These are phyloP conservation scores for Coccomyxa sp. DNA, from an alignment of 139 green algal genomes.

Conservation along the genomic window DNA sequence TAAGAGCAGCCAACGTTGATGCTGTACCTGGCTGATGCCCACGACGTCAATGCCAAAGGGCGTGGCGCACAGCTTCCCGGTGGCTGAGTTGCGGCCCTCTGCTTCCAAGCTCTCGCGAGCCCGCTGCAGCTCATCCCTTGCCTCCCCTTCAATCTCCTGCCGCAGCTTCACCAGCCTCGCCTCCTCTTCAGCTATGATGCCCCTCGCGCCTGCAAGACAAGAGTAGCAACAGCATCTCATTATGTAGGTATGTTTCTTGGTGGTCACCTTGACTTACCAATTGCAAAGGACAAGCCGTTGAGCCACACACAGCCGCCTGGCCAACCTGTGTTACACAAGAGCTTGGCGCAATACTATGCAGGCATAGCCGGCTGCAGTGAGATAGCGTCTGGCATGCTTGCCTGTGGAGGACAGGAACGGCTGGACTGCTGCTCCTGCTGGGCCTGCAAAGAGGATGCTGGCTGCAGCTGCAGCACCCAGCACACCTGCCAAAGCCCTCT, in stretches of 20 bases:
- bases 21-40: slow-evolving; percentile 94
- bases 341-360: too few relatives aligned
- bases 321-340: too few relatives aligned
- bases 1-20: too few relatives aligned
- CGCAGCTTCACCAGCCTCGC: slow-evolving; percentile 55
- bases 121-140: slow-evolving; percentile 22
- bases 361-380: too few relatives aligned
- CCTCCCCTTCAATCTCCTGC: slow-evolving; percentile 53
- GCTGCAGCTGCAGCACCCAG: background rate
- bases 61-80: slow-evolving; percentile 87
- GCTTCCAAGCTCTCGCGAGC: slow-evolving; percentile 45
- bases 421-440: background rate
- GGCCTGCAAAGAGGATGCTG: background rate
- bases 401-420: slow-evolving; percentile 11
- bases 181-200: slow-evolving; percentile 73
- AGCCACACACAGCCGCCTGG: background rate
- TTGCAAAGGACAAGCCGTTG: background rate
- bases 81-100: slow-evolving; percentile 22
- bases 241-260: background rate
- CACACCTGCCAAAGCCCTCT: background rate
- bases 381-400: too few relatives aligned
- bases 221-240: background rate
- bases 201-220: slow-evolving; percentile 39
- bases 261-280: background rate
- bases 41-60: slow-evolving; percentile 96